Base-by-base conservation (phyloP, 345 rosid genomes). In the Durio zibethinus region DNA sequence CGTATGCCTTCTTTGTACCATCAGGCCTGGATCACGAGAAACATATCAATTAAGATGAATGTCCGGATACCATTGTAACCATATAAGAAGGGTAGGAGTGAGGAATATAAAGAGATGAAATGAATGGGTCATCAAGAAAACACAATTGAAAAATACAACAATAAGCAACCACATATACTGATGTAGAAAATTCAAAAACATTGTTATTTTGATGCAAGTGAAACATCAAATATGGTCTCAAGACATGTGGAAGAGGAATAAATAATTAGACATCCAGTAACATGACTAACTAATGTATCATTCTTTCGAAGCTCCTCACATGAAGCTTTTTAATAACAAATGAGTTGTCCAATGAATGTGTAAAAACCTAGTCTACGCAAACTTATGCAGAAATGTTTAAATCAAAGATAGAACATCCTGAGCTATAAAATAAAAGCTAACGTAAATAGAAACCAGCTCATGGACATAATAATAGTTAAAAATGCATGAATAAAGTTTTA, bases 1-100 rank as follows among this genome's bases (percentile, higher is more conserved):
- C 97, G 45, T 89, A 92, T 2, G 99, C 98, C 85, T 92, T 93
- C 92, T 95, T 95, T 0, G 97, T 93, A 15, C 97, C 98, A 84
- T 95, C 97, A 7, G 98, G 99, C 93, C 97, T 90, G 89, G 20
- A 67, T 27, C 47, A 75, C 21, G 54, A 64, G 7, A 64, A 64
- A 65, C 25, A 63, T 1, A 40, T 27, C 0, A 15, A 57, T 11
- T 18, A 14, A 56, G 12, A 45, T 7, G 16, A 71, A 18, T 50
- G 31, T 52, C 1, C 3, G 4, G 11, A 10, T 11, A 70, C 29
- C 9, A 29, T 29, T 18, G 23, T 33, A 52, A 31, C 18, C 31
- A 52, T 29, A 4, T 9, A 50, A 20, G 11, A 9, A 18, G 43
- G 14, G 4, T 25, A 16, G 36, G 0, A 27, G 5, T 1, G 14